These are phyloP conservation scores for Notholithocarpus densiflorus DNA, from an alignment of 306 rosid genomes.

Conservation along the genomic window DNA sequence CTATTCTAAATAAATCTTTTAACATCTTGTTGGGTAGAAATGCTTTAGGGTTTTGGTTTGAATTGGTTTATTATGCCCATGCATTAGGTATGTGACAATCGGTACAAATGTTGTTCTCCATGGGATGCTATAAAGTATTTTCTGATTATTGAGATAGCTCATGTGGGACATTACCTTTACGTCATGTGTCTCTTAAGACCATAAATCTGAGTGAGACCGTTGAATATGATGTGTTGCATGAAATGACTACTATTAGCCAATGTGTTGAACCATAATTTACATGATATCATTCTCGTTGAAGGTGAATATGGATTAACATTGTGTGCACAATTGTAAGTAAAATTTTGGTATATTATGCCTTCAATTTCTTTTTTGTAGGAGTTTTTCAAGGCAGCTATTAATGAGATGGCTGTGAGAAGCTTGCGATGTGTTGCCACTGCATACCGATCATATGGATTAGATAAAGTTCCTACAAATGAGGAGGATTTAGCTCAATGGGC, in stretches of 20 bases:
- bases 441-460: conserved; percentile 62
- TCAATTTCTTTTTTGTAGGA: conserved; percentile 40
- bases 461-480: conserved; percentile 66
- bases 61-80: not conserved
- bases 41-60: not conserved
- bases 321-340: not conserved
- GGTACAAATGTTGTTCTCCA: not conserved
- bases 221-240: not conserved
- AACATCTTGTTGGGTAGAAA: not conserved
- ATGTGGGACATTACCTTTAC: not conserved
- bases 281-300: not conserved
- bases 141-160: not conserved
- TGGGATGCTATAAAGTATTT: not conserved
- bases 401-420: conserved; percentile 88
- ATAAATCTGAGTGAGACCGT: not conserved
- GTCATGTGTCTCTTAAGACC: not conserved
- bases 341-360: conserved; percentile 29
- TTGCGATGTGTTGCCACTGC: conserved; percentile 95
- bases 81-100: not conserved
- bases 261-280: not conserved
- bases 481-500: conserved; percentile 67
- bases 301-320: not conserved
- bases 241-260: not conserved
- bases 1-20: too few relatives aligned
- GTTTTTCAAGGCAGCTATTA: conserved; percentile 56